Conservation (phyloP, 495 filamentous ascomycete genomes). For the Trypethelium eluteriae region DNA sequence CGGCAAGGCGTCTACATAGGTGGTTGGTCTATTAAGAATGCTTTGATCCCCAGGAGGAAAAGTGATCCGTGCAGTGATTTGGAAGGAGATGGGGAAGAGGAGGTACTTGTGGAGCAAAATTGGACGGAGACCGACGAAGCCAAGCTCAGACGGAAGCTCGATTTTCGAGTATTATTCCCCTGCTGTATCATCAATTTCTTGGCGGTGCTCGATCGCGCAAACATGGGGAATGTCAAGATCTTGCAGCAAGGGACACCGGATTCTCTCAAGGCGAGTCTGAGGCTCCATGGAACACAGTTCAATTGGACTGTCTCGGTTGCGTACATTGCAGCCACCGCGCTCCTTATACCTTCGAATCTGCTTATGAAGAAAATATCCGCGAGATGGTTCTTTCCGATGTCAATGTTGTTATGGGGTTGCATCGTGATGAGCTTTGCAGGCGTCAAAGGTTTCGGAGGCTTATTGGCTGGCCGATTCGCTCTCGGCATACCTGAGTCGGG, state of each 20-base stretch:
- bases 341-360: constrained; percentile 16
- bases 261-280: constrained; percentile 3
- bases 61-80: neutral
- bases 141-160: constrained; percentile 15
- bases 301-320: constrained; percentile 16
- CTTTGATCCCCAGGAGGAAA: neutral
- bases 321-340: constrained; percentile 13
- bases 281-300: constrained; percentile 17
- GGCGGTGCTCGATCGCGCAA: constrained; percentile 13
- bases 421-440: constrained; percentile 13
- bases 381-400: constrained; percentile 13
- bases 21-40: constrained; percentile 17
- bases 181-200: constrained; percentile 18
- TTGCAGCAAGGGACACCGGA: constrained; percentile 15
- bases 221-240: constrained; percentile 15
- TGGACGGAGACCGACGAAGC: constrained; percentile 13
- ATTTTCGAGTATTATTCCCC: constrained; percentile 13
- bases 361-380: constrained; percentile 15
- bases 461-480: constrained; percentile 9
- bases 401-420: constrained; percentile 9
- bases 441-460: constrained; percentile 3
- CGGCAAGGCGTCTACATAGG: constrained; percentile 19
- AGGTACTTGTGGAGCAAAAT: neutral
- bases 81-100: neutral
- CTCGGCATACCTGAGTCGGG: constrained; percentile 17